Evolutionary conservation across 2,329 filamentous ascomycete genomes (phyloP).

Genomic region (Aspergillus ruber): DNA sequence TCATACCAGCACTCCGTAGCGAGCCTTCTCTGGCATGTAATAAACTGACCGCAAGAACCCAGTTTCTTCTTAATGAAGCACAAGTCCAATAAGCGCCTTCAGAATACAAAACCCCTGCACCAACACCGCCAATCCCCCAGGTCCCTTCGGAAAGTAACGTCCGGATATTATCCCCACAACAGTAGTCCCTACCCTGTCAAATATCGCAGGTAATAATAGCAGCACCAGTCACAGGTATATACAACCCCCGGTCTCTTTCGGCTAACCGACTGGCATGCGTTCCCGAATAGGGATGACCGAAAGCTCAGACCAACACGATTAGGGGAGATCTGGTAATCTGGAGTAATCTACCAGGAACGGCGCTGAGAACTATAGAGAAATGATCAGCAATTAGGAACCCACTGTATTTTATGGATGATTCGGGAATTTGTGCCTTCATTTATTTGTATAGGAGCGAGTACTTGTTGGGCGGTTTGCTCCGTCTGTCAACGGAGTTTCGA

Average conservation of each 20-base stretch:
- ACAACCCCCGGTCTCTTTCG: background rate
- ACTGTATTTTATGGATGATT: slow-evolving; percentile 8
- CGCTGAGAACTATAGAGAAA: slow-evolving; percentile 21
- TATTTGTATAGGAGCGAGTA: too few relatives aligned
- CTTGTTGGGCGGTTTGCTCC: slow-evolving; percentile 1
- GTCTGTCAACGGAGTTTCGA: background rate
- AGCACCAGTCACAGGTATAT: background rate
- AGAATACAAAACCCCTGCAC: background rate
- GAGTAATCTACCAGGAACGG: slow-evolving; percentile 5
- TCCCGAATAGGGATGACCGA: slow-evolving; percentile 6
- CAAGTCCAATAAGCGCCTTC: background rate
- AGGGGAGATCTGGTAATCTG: background rate
- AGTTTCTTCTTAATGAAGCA: background rate
- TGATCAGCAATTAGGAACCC: slow-evolving; percentile 15
- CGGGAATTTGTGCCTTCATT: slow-evolving; percentile 1
- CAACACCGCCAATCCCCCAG: background rate
- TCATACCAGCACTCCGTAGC: too few relatives aligned
- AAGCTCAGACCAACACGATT: background rate
- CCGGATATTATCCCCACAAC: background rate
- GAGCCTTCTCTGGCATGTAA: too few relatives aligned
- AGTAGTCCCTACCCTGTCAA: background rate
- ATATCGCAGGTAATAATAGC: background rate
- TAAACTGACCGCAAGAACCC: background rate
- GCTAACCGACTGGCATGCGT: background rate
- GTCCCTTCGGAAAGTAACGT: background rate